phyloP scores from a whole-genome alignment of 306 rosid species.

The Rosa chinensis region DNA sequence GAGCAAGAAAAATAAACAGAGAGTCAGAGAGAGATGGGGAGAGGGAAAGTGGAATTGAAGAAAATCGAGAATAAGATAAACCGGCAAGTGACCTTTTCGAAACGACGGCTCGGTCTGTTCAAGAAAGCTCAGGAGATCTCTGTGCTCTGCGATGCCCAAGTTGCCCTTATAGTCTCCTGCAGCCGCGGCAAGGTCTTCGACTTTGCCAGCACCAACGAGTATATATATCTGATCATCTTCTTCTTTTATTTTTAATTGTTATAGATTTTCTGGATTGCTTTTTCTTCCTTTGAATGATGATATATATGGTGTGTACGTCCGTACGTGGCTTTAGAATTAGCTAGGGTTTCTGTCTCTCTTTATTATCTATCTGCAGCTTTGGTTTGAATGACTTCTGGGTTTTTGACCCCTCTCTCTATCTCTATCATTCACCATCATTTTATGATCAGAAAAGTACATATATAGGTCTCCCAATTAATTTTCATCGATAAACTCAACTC shows the following conservation, averaged over 20 bases:
- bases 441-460: not conserved
- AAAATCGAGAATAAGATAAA: slow-evolving; percentile 88
- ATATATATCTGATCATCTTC: not conserved
- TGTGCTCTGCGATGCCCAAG: slow-evolving; percentile 78
- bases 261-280: not conserved
- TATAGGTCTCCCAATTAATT: not conserved
- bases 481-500: not conserved
- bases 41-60: slow-evolving; percentile 79
- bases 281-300: not conserved
- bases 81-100: slow-evolving; percentile 80
- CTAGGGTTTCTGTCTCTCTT: not conserved
- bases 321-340: not conserved
- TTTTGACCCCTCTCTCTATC: not conserved
- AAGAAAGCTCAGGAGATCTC: slow-evolving; percentile 88
- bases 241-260: not conserved
- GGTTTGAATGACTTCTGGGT: not conserved
- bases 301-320: not conserved
- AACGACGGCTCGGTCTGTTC: slow-evolving; percentile 68
- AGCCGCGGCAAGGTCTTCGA: slow-evolving; percentile 79
- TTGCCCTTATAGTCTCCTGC: slow-evolving; percentile 72
- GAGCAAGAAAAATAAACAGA: not conserved
- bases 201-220: slow-evolving; percentile 65
- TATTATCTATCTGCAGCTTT: not conserved
- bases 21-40: slow-evolving; percentile 44
- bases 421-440: not conserved